Base-by-base conservation (phyloP, 495 filamentous ascomycete genomes). In the Lophiostoma macrostomum region DNA sequence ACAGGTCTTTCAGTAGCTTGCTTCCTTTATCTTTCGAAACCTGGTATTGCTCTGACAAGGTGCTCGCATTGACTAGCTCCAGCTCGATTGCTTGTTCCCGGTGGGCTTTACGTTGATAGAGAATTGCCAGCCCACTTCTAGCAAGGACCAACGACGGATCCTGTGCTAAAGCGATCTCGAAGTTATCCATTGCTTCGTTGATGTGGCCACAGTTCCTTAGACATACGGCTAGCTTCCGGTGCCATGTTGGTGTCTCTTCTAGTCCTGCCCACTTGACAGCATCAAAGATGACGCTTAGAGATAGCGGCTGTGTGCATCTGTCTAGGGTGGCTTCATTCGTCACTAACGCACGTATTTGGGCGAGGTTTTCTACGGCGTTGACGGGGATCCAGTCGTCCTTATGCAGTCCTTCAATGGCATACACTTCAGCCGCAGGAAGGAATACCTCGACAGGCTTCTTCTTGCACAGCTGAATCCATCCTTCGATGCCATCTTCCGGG, bases 161-260 rank as follows among this genome's bases (percentile, higher is more conserved):
- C 43, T 34, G 32, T 4, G 4, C 3, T 3, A 47, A 1, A n/a
- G 43, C 43, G 7, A 20, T 47, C 23, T 47, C 28, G 16, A 47
- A 47, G n/a, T 47, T 4, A 3, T 3, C 12, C 2, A 47, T n/a
- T 18, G 27, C 25, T 22, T 47, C 43, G 18, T 35, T 34, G 3
- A 22, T 22, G 29, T 47, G 35, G 3, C 43, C 27, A 13, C 3
- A 34, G 16, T 32, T 34, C 14, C 43, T 13, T 14, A 47, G 19
- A 22, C 43, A 32, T 18, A 47, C 43, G 16, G 43, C 43, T 6
- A 47, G 27, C n/a, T 47, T 47, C 10, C 43, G 43, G 18, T 47
- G 25, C 43, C 43, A 47, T 11, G 12, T 34, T 16, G 43, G 28
- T 4, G 27, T 34, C 20, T 32, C 5, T 14, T 47, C 43, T 8